phyloP scores from a whole-genome alignment of 768 basidiomycete species.

The Brasilioporus rufonigricans region DNA sequence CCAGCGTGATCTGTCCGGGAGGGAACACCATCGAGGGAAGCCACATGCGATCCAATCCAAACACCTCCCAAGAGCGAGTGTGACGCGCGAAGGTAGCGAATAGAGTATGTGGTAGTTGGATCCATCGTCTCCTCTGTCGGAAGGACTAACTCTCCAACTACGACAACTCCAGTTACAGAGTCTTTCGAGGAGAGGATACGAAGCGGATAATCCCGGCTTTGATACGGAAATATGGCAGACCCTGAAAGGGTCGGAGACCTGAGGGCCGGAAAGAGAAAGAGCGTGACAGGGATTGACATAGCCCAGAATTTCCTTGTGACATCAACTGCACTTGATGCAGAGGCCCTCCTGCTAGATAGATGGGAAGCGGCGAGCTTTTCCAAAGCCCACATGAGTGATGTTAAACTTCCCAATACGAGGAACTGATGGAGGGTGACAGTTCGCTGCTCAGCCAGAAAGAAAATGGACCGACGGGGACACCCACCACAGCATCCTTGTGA shows the following conservation, averaged over 20 bases:
- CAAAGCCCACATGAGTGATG: conserved; percentile 13
- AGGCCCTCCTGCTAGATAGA: not conserved
- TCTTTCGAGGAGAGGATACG: conserved; percentile 64
- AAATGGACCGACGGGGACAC: not conserved
- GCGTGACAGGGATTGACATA: conserved; percentile 27
- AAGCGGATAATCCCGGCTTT: conserved; percentile 52
- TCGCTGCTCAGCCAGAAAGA: conserved; percentile 3
- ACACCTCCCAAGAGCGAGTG: conserved; percentile 72
- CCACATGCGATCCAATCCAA: conserved; percentile 64
- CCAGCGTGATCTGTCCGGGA: conserved; percentile 52
- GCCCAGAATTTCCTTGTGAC: conserved; percentile 9
- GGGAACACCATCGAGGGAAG: conserved; percentile 40
- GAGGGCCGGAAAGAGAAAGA: conserved; percentile 41
- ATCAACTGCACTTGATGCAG: not conserved
- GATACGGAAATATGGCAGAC: conserved; percentile 49
- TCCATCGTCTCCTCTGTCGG: conserved; percentile 31
- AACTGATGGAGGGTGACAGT: conserved; percentile 20
- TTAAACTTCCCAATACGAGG: conserved; percentile 19
- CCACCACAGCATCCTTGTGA: conserved; percentile 22
- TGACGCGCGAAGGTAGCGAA: conserved; percentile 60
- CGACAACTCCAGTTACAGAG: conserved; percentile 77
- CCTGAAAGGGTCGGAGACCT: conserved; percentile 57
- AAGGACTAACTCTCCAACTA: conserved; percentile 71
- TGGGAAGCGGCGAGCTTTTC: not conserved
- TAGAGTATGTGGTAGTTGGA: conserved; percentile 41